phyloP scores from a whole-genome alignment of 2,329 filamentous ascomycete genomes.

The Monosporascus sp. region DNA sequence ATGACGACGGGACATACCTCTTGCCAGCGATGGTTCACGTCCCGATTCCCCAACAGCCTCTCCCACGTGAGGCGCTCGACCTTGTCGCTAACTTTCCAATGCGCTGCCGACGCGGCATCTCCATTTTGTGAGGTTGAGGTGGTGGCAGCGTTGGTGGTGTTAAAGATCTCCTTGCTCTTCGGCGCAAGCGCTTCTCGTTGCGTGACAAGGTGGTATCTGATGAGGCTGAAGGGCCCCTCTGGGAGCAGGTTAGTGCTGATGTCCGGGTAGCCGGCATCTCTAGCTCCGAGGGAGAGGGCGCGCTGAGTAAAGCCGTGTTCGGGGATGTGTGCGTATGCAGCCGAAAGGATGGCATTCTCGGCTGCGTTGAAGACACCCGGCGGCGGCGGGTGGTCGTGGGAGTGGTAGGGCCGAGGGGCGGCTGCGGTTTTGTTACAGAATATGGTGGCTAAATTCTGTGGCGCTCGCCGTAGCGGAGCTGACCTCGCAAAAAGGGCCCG shows the following conservation, averaged over 20 bases:
- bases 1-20: slow-evolving; percentile 53
- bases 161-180: slow-evolving; percentile 34
- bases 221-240: slow-evolving; percentile 72
- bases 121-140: slow-evolving; percentile 2
- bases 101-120: slow-evolving; percentile 21
- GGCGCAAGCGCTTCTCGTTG: slow-evolving; percentile 56
- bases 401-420: slow-evolving; percentile 57
- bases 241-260: slow-evolving; percentile 80
- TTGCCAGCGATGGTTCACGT: slow-evolving; percentile 75
- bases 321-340: slow-evolving; percentile 76
- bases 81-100: slow-evolving; percentile 51
- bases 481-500: slow-evolving; percentile 15
- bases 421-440: slow-evolving; percentile 4
- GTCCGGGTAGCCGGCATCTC: slow-evolving; percentile 79
- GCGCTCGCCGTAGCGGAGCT: slow-evolving; percentile 4
- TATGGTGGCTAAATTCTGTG: background rate
- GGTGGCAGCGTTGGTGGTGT: slow-evolving; percentile 5
- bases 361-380: slow-evolving; percentile 57
- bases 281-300: slow-evolving; percentile 70
- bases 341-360: slow-evolving; percentile 72
- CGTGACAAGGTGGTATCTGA: slow-evolving; percentile 69
- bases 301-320: slow-evolving; percentile 73
- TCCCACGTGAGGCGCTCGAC: slow-evolving; percentile 70
- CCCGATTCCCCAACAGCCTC: slow-evolving; percentile 67
- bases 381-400: slow-evolving; percentile 60